Conservation (phyloP, 1,284 basidiomycete genomes). For the Nidula niveotomentosa region DNA sequence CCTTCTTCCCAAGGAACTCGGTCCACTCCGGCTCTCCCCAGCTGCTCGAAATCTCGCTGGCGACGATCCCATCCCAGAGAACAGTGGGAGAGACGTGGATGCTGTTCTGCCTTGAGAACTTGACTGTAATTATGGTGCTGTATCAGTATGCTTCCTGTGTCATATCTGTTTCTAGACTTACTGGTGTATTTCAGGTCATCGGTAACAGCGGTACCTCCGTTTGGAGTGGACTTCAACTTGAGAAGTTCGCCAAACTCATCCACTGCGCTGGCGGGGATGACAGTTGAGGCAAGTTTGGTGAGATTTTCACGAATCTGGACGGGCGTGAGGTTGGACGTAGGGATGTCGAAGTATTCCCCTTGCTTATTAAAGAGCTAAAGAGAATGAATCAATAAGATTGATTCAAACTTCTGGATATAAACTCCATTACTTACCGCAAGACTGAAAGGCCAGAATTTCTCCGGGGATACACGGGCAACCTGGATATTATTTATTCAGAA, state of each 20-base stretch:
- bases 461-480: constrained; percentile 68
- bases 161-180: no score
- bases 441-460: constrained; percentile 79
- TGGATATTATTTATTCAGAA: constrained; percentile 18
- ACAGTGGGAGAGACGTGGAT: constrained; percentile 92
- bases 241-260: constrained; percentile 64
- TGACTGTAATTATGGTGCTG: constrained; percentile 48
- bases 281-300: constrained; percentile 51
- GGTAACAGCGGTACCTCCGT: constrained; percentile 77
- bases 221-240: constrained; percentile 60
- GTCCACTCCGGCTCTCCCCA: constrained; percentile 88
- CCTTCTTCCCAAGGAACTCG: constrained; percentile 73
- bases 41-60: constrained; percentile 76
- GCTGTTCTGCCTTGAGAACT: constrained; percentile 88
- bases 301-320: constrained; percentile 78
- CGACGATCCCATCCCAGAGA: constrained; percentile 84
- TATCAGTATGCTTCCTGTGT: no score
- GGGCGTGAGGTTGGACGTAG: constrained; percentile 68
- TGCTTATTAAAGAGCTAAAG: constrained; percentile 76
- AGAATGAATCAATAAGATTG: no score
- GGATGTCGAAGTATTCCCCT: constrained; percentile 78
- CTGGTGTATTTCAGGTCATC: constrained; percentile 87
- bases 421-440: constrained; percentile 46
- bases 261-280: constrained; percentile 46
- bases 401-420: no score